Evolutionary conservation across 495 filamentous ascomycete species (phyloP).

Genomic region (Penicillium cataractarum): DNA sequence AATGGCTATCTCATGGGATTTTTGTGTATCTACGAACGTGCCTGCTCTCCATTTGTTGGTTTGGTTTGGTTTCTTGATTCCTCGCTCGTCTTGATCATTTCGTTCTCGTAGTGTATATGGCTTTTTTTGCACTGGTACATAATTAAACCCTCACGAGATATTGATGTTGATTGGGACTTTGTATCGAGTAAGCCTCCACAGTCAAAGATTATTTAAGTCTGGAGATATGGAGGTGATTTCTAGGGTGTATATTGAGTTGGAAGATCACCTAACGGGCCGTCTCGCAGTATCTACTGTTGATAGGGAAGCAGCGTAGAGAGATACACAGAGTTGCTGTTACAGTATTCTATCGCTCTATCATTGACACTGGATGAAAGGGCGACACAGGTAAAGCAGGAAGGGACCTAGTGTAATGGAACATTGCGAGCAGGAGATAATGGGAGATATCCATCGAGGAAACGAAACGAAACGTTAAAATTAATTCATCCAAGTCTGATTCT

Average conservation of each 20-base stretch:
- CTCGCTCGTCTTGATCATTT: constrained; percentile 1
- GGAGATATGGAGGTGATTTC: neutral
- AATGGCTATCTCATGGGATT: constrained; percentile 29
- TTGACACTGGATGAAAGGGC: constrained; percentile 11
- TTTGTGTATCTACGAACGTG: constrained; percentile 30
- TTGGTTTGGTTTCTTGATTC: constrained; percentile 17
- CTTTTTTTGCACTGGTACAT: constrained; percentile 1
- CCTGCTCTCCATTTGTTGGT: constrained; percentile 18
- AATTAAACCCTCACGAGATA: neutral
- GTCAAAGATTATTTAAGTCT: neutral
- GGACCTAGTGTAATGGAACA: constrained; percentile 29
- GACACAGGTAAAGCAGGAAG: constrained; percentile 15
- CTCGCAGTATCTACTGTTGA: neutral
- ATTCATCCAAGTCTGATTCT: constrained; percentile 18
- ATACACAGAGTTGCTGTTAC: constrained; percentile 6
- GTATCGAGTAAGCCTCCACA: neutral
- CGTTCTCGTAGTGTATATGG: constrained; percentile 16
- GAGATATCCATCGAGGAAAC: constrained; percentile 18
- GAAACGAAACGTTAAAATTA: constrained; percentile 15
- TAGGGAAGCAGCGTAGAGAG: neutral
- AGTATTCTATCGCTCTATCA: constrained; percentile 28
- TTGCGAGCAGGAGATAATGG: constrained; percentile 9
- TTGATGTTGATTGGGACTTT: neutral
- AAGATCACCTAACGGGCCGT: constrained; percentile 20
- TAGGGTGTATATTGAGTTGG: neutral